phyloP scores from a whole-genome alignment of 331 rosid genomes.

The Telfairia occidentalis region DNA sequence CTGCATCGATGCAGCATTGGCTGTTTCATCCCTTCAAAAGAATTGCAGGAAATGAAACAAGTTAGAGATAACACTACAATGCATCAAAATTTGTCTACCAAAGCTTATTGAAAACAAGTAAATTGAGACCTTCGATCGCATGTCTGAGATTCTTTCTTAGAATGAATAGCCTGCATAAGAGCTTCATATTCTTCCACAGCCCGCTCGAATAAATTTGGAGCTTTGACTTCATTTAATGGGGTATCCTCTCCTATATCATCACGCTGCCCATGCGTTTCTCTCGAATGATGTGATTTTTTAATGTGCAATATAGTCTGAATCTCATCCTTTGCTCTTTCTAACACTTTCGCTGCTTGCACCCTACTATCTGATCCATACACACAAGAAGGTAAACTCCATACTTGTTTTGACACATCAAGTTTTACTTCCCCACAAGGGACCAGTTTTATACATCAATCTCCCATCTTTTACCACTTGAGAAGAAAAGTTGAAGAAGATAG shows the following conservation, averaged over 20 bases:
- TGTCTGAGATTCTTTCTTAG: constrained; percentile 28
- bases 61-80: neutral
- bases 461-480: neutral
- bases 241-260: constrained; percentile 32
- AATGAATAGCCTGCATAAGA: constrained; percentile 39
- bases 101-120: neutral
- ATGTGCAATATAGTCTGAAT: constrained; percentile 15
- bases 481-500: neutral
- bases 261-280: constrained; percentile 46
- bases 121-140: neutral
- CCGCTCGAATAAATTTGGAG: constrained; percentile 65
- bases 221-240: constrained; percentile 41
- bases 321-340: constrained; percentile 12
- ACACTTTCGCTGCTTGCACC: neutral
- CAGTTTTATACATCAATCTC: neutral
- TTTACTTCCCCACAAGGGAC: neutral
- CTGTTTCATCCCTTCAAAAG: constrained; percentile 15
- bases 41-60: neutral
- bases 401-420: neutral
- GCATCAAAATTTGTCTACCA: neutral
- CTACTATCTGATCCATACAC: neutral
- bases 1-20: constrained; percentile 30
- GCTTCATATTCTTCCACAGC: constrained; percentile 70
- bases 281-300: constrained; percentile 18
- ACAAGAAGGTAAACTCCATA: neutral